These are phyloP conservation scores for Boehmeria nivea DNA, from an alignment of 306 rosid species.

Conservation along the genomic window DNA sequence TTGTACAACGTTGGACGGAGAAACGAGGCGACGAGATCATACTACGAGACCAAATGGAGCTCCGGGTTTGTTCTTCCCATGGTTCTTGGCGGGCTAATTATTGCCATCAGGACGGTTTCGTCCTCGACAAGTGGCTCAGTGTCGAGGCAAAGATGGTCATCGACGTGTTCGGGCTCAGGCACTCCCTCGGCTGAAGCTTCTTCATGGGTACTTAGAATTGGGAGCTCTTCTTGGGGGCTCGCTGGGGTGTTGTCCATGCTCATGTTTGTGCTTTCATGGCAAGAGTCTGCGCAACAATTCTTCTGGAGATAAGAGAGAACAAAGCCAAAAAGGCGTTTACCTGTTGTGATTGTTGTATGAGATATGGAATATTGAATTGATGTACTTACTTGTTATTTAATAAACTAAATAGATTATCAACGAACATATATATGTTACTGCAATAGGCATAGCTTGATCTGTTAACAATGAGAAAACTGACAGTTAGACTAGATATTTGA, in stretches of 20 bases:
- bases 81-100: constrained; percentile 71
- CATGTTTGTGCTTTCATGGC: constrained; percentile 69
- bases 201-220: constrained; percentile 59
- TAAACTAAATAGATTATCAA: no score
- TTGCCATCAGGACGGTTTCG: constrained; percentile 71
- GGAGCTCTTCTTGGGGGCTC: constrained; percentile 75
- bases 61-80: constrained; percentile 71
- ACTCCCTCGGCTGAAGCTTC: constrained; percentile 60
- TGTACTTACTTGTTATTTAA: no score
- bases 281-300: constrained; percentile 56
- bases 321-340: neutral
- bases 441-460: no score
- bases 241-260: constrained; percentile 63
- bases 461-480: no score
- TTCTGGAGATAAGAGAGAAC: constrained; percentile 57
- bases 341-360: no score
- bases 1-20: constrained; percentile 29
- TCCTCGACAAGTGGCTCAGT: constrained; percentile 27
- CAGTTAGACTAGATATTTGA: no score
- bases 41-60: constrained; percentile 59
- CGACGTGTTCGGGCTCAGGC: constrained; percentile 27
- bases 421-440: no score
- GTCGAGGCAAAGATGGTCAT: neutral
- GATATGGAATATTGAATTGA: no score
- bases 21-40: constrained; percentile 31